phyloP scores from a whole-genome alignment of 2,329 filamentous ascomycete species.

The Ophiostoma sp. region DNA sequence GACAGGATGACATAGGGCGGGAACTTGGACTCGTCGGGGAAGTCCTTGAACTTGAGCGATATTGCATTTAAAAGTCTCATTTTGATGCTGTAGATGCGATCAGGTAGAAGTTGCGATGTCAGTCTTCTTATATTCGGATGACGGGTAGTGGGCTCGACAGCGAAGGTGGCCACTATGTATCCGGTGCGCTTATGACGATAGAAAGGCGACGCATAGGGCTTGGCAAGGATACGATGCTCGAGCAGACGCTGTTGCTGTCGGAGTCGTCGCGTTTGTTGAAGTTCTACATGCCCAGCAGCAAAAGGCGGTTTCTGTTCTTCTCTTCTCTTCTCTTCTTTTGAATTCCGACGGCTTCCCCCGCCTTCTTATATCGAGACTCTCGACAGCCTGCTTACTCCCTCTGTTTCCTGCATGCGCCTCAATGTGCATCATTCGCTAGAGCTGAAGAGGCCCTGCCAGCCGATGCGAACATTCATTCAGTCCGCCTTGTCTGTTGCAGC shows the following conservation, averaged over 20 bases:
- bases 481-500: not conserved
- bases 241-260: not conserved
- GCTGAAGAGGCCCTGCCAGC: not conserved
- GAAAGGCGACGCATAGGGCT: not conserved
- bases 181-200: not conserved
- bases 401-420: not conserved
- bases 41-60: conserved; percentile 24
- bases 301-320: not conserved
- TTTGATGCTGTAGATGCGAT: not conserved
- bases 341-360: not conserved
- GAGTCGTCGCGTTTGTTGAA: not conserved
- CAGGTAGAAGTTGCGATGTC: not conserved
- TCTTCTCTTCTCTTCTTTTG: not conserved
- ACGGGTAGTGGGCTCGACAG: not conserved
- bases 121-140: not conserved
- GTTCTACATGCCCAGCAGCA: not conserved
- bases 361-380: not conserved
- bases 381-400: not conserved
- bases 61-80: conserved; percentile 28
- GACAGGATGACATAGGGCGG: conserved; percentile 27
- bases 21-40: conserved; percentile 14
- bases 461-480: not conserved
- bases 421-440: not conserved
- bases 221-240: not conserved
- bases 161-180: not conserved